Evolutionary conservation across 2,329 filamentous ascomycete species (phyloP).

Genomic region (Fusarium nisikadoi): DNA sequence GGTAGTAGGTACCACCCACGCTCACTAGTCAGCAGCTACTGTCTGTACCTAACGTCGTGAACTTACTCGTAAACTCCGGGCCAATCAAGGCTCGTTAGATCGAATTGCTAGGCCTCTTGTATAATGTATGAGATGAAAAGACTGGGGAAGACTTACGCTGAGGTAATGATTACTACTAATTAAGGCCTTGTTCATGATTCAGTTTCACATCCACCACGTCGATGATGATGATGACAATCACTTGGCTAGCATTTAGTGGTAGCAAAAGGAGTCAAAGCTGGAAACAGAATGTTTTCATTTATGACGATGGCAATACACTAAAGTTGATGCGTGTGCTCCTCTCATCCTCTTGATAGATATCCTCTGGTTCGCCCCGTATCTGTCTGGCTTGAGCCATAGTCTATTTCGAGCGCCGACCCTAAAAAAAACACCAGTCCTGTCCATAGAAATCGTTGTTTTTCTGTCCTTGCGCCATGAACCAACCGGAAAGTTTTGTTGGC

Average conservation of each 20-base stretch:
- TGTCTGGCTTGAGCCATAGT: conserved; percentile 40
- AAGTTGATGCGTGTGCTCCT: background rate
- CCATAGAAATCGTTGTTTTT: conserved; percentile 29
- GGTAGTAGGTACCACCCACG: background rate
- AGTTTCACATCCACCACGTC: conserved; percentile 14
- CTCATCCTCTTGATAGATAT: conserved; percentile 4
- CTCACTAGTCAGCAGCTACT: conserved; percentile 7
- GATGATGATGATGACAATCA: conserved; percentile 1
- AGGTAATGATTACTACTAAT: conserved; percentile 1
- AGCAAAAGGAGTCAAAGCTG: background rate
- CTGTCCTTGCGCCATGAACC: conserved; percentile 37
- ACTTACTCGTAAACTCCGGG: background rate
- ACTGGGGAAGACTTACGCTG: background rate
- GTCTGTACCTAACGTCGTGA: background rate
- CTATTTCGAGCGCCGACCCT: conserved; percentile 38
- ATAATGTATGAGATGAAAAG: background rate
- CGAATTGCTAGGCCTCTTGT: conserved; percentile 7
- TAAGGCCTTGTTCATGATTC: conserved; percentile 17
- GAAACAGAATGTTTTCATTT: conserved; percentile 13
- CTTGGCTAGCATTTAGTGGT: background rate
- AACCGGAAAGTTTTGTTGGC: conserved; percentile 26
- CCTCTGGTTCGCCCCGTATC: conserved; percentile 24
- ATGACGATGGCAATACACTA: conserved; percentile 13
- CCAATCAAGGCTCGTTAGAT: conserved; percentile 18
- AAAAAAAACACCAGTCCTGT: conserved; percentile 20